These are phyloP conservation scores for Sedum album DNA, from an alignment of 164 flowering plant genomes.

Conservation along the genomic window DNA sequence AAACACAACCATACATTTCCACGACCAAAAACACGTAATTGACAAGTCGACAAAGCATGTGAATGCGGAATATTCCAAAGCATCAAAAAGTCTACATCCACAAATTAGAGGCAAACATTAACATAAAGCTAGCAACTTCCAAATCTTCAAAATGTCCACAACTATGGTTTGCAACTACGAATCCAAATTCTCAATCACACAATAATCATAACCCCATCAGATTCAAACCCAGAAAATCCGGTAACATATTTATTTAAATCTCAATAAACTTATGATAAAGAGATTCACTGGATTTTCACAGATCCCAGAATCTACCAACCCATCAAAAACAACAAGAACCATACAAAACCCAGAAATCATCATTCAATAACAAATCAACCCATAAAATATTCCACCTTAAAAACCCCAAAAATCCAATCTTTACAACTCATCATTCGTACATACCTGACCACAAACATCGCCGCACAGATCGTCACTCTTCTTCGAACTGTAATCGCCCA, in stretches of 20 bases:
- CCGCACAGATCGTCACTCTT: conserved; percentile 78
- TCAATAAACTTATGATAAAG: not conserved
- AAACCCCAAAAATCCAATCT: not conserved
- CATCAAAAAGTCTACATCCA: not conserved
- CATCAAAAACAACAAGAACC: not conserved
- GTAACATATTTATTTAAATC: too few species aligned
- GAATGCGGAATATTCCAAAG: not conserved
- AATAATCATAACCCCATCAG: not conserved
- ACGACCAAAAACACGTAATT: not conserved
- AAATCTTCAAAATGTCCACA: not conserved
- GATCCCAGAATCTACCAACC: too few species aligned
- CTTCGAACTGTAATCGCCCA: conserved; percentile 65
- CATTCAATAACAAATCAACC: not conserved
- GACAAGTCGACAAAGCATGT: not conserved
- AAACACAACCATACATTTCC: not conserved
- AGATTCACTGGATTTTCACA: not conserved
- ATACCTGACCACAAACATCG: conserved; percentile 77
- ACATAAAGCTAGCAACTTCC: not conserved
- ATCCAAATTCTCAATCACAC: not conserved
- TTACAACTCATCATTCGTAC: not conserved
- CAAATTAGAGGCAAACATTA: not conserved
- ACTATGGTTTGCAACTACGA: not conserved
- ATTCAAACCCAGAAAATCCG: not conserved
- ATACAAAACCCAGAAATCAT: not conserved
- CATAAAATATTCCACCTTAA: not conserved